Percentiles rank a stretch among this genome's conserved stretches.
Conservation (phyloP, 2,329 filamentous ascomycete species). For the Chaetomiaceae sp. region DNA sequence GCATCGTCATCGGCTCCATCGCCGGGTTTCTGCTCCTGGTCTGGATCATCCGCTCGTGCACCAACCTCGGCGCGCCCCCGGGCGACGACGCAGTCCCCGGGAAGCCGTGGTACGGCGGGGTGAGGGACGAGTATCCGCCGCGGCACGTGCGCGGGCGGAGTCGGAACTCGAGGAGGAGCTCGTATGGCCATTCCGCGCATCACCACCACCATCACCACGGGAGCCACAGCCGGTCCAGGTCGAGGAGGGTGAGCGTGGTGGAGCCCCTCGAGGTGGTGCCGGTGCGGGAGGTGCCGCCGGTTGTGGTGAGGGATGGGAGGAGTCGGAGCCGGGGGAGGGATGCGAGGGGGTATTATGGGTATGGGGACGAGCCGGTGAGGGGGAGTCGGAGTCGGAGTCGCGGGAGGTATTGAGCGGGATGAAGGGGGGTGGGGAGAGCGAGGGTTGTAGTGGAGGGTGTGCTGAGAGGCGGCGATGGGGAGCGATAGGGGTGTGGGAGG, state of each 20-base stretch:
- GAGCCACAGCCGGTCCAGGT: conserved; percentile 1
- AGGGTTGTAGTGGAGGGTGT: too few relatives aligned
- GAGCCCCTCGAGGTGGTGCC: conserved; percentile 11
- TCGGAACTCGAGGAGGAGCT: not conserved
- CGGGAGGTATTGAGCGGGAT: conserved; percentile 13
- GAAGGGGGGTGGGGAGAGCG: not conserved
- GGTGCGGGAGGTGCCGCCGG: conserved; percentile 10
- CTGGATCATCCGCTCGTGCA: conserved; percentile 46
- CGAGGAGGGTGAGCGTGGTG: conserved; percentile 11
- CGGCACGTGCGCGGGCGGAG: not conserved
- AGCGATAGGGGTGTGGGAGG: too few relatives aligned
- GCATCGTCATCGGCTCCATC: conserved; percentile 48
- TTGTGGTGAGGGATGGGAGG: conserved; percentile 7
- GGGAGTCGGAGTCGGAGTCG: conserved; percentile 19
- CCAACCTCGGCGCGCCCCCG: conserved; percentile 38
- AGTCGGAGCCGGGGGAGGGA: not conserved
- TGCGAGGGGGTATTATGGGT: conserved; percentile 8
- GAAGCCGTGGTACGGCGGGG: conserved; percentile 33
- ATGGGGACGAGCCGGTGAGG: conserved; percentile 1
- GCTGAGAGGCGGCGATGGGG: too few relatives aligned
- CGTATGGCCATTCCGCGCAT: not conserved
- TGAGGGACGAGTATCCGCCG: conserved; percentile 22
- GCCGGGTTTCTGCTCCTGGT: conserved; percentile 42
- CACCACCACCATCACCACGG: conserved; percentile 3
- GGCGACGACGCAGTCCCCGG: conserved; percentile 22